A percentile compares a stretch with the other conserved stretches of the same genome.
Evolutionary conservation across 2,329 filamentous ascomycete genomes (phyloP).

Genomic region (Neonectria coccinea): DNA sequence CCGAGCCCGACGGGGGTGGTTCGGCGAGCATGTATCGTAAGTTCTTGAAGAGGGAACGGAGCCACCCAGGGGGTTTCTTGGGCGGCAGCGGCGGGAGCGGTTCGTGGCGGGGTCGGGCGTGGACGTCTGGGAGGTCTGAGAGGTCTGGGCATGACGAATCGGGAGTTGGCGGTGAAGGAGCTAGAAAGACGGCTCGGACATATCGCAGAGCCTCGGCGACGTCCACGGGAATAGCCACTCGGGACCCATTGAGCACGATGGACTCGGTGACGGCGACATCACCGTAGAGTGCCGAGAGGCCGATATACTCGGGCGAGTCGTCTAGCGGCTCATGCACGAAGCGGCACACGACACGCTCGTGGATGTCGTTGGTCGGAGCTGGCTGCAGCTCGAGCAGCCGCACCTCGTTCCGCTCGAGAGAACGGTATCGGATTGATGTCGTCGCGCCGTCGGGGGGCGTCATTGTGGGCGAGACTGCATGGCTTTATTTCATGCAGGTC

Average conservation of each 20-base stretch:
- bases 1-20: conserved; percentile 6
- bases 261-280: conserved; percentile 36
- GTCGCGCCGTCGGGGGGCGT: conserved; percentile 34
- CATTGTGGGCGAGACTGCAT: conserved; percentile 31
- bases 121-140: not conserved
- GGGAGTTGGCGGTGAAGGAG: conserved; percentile 20
- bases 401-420: conserved; percentile 35
- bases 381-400: conserved; percentile 40
- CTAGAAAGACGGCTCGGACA: conserved; percentile 39
- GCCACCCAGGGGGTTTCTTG: conserved; percentile 38
- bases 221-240: conserved; percentile 32
- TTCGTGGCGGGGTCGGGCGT: conserved; percentile 10
- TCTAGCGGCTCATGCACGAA: conserved; percentile 35
- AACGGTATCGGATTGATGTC: conserved; percentile 38
- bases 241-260: conserved; percentile 33
- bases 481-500: conserved; percentile 12
- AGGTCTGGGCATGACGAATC: conserved; percentile 27
- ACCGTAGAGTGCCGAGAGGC: conserved; percentile 39
- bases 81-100: conserved; percentile 26
- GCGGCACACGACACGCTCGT: conserved; percentile 37
- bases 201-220: conserved; percentile 39
- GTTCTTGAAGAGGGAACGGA: conserved; percentile 35
- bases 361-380: conserved; percentile 34
- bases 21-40: conserved; percentile 28
- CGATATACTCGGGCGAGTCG: conserved; percentile 39